A percentile compares a stretch with the other conserved stretches of the same genome.
Evolutionary conservation across 106 monocot genomes (phyloP).

Genomic region (Gastrodia elata): DNA sequence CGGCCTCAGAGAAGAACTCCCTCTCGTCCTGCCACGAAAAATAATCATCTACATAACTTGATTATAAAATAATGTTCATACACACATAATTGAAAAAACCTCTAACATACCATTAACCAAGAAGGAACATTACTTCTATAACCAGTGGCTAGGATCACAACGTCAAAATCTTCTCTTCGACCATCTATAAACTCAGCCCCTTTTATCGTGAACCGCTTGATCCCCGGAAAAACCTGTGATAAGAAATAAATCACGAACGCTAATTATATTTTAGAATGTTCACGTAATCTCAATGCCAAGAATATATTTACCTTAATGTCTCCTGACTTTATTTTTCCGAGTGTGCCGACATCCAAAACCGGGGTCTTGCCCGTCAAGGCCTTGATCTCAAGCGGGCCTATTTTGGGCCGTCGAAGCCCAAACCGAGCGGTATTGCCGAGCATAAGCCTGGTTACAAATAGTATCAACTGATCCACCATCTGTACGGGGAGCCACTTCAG

Average conservation of each 20-base stretch:
- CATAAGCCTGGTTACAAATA: slow-evolving; percentile 33
- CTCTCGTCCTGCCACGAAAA: slow-evolving; percentile 39
- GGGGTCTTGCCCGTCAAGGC: slow-evolving; percentile 63
- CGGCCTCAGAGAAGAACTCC: slow-evolving; percentile 72
- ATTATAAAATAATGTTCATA: not conserved
- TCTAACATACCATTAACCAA: slow-evolving; percentile 40
- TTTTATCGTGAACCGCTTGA: slow-evolving; percentile 15
- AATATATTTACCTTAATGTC: slow-evolving; percentile 40
- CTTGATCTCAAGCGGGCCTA: slow-evolving; percentile 69
- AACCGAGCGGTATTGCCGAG: slow-evolving; percentile 42
- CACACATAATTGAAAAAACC: not conserved
- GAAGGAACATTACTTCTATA: slow-evolving; percentile 46
- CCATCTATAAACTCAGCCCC: slow-evolving; percentile 42
- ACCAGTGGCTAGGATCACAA: slow-evolving; percentile 37
- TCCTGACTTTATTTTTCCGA: slow-evolving; percentile 65
- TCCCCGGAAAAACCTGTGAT: slow-evolving; percentile 17
- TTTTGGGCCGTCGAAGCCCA: slow-evolving; percentile 41
- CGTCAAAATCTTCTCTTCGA: slow-evolving; percentile 31
- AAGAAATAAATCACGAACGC: not conserved
- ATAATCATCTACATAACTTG: not conserved
- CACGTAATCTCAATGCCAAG: too few relatives aligned
- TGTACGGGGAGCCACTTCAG: slow-evolving; percentile 43
- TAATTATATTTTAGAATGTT: not conserved
- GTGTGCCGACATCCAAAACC: slow-evolving; percentile 70
- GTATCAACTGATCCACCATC: slow-evolving; percentile 42